Conservation (phyloP, 2,329 filamentous ascomycete genomes). For the Pyrenophora tritici-repentis region DNA sequence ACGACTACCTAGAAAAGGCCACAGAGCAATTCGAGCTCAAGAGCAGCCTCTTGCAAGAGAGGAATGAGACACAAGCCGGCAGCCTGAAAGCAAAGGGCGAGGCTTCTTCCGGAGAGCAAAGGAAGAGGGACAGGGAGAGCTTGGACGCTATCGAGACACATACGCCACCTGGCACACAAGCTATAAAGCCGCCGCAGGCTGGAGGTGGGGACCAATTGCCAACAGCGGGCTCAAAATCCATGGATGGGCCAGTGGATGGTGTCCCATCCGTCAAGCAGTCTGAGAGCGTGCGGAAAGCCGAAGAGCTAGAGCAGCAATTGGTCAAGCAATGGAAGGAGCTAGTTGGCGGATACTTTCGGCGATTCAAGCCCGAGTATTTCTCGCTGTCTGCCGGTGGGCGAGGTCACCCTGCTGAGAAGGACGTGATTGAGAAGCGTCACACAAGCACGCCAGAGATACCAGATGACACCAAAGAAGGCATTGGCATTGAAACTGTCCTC, state of each 20-base stretch:
- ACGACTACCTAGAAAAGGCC: conserved; percentile 85
- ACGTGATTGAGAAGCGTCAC: conserved; percentile 33
- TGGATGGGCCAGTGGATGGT: conserved; percentile 28
- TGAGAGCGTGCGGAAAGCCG: conserved; percentile 63
- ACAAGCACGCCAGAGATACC: conserved; percentile 27
- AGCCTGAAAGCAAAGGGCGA: conserved; percentile 32
- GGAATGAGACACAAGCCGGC: conserved; percentile 29
- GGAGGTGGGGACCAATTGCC: conserved; percentile 30
- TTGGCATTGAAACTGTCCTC: conserved; percentile 76
- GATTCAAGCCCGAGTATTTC: conserved; percentile 85
- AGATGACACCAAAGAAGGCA: conserved; percentile 46
- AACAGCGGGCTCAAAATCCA: conserved; percentile 31
- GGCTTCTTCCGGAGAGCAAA: conserved; percentile 22
- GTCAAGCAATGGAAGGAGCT: conserved; percentile 79
- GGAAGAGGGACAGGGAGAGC: conserved; percentile 45
- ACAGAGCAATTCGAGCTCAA: conserved; percentile 75
- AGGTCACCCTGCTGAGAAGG: conserved; percentile 43
- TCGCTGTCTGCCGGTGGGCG: conserved; percentile 51
- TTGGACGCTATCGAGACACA: conserved; percentile 57
- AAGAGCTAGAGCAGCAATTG: conserved; percentile 71
- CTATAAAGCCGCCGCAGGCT: conserved; percentile 41
- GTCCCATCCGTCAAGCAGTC: conserved; percentile 44
- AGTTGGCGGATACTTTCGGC: conserved; percentile 91
- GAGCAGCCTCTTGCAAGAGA: conserved; percentile 65
- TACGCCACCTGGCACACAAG: conserved; percentile 49